phyloP scores from a whole-genome alignment of 2,329 filamentous ascomycete genomes.

The Botrytis hyacinthi region DNA sequence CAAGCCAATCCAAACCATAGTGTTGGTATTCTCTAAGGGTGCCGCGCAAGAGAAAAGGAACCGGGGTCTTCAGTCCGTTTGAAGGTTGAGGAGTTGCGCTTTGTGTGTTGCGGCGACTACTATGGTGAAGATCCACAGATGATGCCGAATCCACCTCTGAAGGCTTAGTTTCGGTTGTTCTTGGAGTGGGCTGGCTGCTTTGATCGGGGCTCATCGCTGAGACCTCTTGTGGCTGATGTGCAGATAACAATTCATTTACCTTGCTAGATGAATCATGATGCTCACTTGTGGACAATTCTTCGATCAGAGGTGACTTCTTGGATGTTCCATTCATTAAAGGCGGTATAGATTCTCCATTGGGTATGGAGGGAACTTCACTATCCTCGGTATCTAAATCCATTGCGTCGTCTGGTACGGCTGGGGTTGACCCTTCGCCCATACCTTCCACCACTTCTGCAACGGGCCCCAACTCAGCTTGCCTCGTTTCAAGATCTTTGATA shows the following conservation, averaged over 20 bases:
- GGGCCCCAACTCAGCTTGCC: constrained; percentile 22
- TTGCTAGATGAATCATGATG: constrained; percentile 3
- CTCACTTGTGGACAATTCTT: constrained; percentile 11
- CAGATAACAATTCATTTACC: not conserved
- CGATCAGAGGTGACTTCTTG: constrained; percentile 9
- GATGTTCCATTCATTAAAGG: constrained; percentile 1
- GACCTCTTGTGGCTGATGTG: constrained; percentile 21
- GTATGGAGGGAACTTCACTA: constrained; percentile 37
- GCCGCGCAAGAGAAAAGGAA: constrained; percentile 81
- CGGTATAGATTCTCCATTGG: constrained; percentile 29
- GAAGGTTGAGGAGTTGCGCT: constrained; percentile 42
- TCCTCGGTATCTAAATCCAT: constrained; percentile 25
- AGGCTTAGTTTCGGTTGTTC: constrained; percentile 39
- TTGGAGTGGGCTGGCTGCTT: constrained; percentile 41
- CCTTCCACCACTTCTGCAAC: constrained; percentile 21
- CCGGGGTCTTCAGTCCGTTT: constrained; percentile 58
- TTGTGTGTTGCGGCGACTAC: constrained; percentile 37
- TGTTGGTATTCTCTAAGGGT: constrained; percentile 95
- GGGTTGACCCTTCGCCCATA: constrained; percentile 4
- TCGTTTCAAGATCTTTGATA: constrained; percentile 38
- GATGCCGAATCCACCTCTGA: constrained; percentile 40
- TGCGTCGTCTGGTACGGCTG: not conserved
- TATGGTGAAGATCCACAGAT: constrained; percentile 38
- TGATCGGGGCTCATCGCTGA: constrained; percentile 36
- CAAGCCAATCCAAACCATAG: constrained; percentile 95